A percentile compares a stretch with the other conserved stretches of the same genome.
Evolutionary conservation across 352 stramenopile species (phyloP).

Genomic region (Phytopythium aichiense): DNA sequence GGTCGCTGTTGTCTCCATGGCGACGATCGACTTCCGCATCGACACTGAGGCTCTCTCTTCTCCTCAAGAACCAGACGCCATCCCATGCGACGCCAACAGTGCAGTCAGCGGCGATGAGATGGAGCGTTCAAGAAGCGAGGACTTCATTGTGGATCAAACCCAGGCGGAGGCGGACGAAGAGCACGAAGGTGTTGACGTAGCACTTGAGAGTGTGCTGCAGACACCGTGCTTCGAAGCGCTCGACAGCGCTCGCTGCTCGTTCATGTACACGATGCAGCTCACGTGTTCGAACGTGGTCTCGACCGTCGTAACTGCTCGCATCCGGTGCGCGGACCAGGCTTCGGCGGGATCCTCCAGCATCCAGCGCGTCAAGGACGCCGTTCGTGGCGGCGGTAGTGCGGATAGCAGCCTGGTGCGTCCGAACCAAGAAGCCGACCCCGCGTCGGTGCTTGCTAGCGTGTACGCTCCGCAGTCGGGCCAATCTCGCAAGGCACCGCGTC

Average conservation of each 20-base stretch:
- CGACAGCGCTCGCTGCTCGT: conserved; percentile 30
- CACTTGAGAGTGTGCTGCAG: conserved; percentile 24
- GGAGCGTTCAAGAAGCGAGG: background rate
- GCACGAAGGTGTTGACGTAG: conserved; percentile 21
- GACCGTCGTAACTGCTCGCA: conserved; percentile 45
- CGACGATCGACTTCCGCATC: background rate
- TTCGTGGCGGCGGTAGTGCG: background rate
- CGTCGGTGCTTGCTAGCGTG: background rate
- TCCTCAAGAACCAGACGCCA: background rate
- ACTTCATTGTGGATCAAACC: background rate
- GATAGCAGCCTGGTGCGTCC: background rate
- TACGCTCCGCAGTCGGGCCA: conserved; percentile 3
- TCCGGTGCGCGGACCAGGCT: background rate
- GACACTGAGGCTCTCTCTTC: background rate
- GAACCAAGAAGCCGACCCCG: background rate
- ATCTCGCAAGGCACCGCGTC: conserved; percentile 8
- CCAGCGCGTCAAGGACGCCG: conserved; percentile 2
- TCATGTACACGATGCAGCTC: conserved; percentile 48
- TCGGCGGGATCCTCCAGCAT: background rate
- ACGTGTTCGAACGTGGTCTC: conserved; percentile 65
- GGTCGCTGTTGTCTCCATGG: background rate
- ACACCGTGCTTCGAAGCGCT: conserved; percentile 36
- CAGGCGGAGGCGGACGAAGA: background rate
- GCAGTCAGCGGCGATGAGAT: background rate
- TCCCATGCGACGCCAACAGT: background rate